A percentile compares a stretch with the other conserved stretches of the same genome.
phyloP scores from a whole-genome alignment of 139 green algal genomes.

The Zygnema cylindricum region DNA sequence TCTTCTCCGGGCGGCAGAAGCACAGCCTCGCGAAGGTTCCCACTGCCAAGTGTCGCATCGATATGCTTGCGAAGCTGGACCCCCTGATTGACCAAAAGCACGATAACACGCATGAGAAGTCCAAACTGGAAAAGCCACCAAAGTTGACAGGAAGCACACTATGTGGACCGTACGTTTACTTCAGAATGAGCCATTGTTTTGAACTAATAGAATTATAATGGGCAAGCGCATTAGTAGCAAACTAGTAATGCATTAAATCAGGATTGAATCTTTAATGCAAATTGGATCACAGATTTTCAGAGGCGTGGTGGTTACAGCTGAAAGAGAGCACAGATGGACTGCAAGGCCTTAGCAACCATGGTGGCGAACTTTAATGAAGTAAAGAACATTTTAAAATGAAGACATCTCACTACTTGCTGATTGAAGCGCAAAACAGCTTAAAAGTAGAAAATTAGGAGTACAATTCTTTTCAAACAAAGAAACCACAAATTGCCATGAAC shows the following conservation, averaged over 20 bases:
- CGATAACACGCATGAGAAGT: constrained; percentile 26
- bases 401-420: no score
- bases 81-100: constrained; percentile 41
- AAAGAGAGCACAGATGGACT: no score
- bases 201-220: no score
- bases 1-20: constrained; percentile 80
- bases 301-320: no score
- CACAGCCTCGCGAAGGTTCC: constrained; percentile 63
- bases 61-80: constrained; percentile 63
- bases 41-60: constrained; percentile 66
- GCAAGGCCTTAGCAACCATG: no score
- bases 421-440: no score
- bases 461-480: no score
- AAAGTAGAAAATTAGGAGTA: no score
- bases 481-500: no score
- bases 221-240: not conserved
- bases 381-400: no score
- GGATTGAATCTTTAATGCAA: not conserved
- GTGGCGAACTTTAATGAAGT: no score
- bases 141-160: not conserved
- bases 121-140: not conserved
- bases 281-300: no score
- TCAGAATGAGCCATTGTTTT: not conserved
- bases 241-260: not conserved
- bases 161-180: not conserved